Conservation (phyloP, 2,329 filamentous ascomycete species). For the Fusarium bactridioides region DNA sequence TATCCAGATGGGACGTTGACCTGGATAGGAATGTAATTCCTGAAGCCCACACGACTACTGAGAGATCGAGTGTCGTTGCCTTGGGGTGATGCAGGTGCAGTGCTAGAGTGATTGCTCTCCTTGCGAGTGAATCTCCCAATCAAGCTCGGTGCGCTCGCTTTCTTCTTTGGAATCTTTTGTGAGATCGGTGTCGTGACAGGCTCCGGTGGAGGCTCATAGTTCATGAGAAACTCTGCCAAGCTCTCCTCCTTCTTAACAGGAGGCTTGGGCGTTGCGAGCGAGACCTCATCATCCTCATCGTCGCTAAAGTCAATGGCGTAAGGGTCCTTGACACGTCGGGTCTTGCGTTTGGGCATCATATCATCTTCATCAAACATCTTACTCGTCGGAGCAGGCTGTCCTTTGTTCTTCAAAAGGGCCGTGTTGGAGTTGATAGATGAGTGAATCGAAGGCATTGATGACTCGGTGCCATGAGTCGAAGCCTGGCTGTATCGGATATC, state of each 20-base stretch:
- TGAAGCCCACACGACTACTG: constrained; percentile 49
- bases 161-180: constrained; percentile 64
- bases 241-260: constrained; percentile 67
- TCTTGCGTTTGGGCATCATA: constrained; percentile 74
- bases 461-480: constrained; percentile 65
- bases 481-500: constrained; percentile 64
- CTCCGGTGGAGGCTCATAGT: constrained; percentile 70
- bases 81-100: constrained; percentile 37
- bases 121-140: constrained; percentile 64
- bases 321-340: constrained; percentile 81
- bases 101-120: constrained; percentile 43
- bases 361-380: constrained; percentile 59
- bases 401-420: constrained; percentile 64
- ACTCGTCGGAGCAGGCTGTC: constrained; percentile 39
- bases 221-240: constrained; percentile 76
- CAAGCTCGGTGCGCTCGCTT: constrained; percentile 68
- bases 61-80: constrained; percentile 46
- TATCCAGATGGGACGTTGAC: constrained; percentile 57
- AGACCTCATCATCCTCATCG: constrained; percentile 61
- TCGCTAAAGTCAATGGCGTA: constrained; percentile 90
- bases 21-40: constrained; percentile 62
- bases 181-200: constrained; percentile 49
- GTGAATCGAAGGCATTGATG: constrained; percentile 62
- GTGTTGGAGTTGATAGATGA: constrained; percentile 80
- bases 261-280: constrained; percentile 49